These are phyloP conservation scores for Trametes meyenii DNA, from an alignment of 768 basidiomycete genomes.

Conservation along the genomic window DNA sequence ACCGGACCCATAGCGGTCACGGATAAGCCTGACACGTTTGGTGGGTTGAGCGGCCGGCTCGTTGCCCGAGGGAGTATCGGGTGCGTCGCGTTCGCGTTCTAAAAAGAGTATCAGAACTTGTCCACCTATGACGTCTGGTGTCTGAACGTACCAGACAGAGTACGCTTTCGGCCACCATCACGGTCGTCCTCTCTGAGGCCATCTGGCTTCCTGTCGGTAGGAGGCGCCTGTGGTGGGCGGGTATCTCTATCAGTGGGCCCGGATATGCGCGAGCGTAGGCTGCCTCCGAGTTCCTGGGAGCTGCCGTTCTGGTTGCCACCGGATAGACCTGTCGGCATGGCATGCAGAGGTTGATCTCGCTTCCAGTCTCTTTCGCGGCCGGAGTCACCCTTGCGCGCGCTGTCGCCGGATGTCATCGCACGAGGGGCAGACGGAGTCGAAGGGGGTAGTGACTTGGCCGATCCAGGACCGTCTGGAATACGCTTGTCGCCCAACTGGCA, in stretches of 20 bases:
- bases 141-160: slow-evolving; percentile 61
- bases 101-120: not conserved
- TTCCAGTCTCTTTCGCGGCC: slow-evolving; percentile 53
- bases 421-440: slow-evolving; percentile 71
- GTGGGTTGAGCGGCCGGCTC: slow-evolving; percentile 47
- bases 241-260: slow-evolving; percentile 51
- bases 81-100: slow-evolving; percentile 70
- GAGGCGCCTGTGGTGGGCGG: slow-evolving; percentile 44
- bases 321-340: slow-evolving; percentile 25
- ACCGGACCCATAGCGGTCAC: slow-evolving; percentile 47
- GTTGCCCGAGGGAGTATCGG: slow-evolving; percentile 36
- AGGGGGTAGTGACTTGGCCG: slow-evolving; percentile 52
- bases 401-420: slow-evolving; percentile 61
- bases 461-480: slow-evolving; percentile 50
- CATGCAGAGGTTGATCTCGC: slow-evolving; percentile 22
- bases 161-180: slow-evolving; percentile 64
- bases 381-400: slow-evolving; percentile 42
- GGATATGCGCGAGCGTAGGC: slow-evolving; percentile 60
- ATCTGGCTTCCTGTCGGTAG: slow-evolving; percentile 36
- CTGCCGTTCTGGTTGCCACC: slow-evolving; percentile 18
- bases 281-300: slow-evolving; percentile 30
- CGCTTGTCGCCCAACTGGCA: slow-evolving; percentile 56
- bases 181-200: slow-evolving; percentile 56
- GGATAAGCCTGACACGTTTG: slow-evolving; percentile 64
- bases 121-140: not conserved